Conservation (phyloP, 2,329 filamentous ascomycete species). For the Cordyceps militaris region DNA sequence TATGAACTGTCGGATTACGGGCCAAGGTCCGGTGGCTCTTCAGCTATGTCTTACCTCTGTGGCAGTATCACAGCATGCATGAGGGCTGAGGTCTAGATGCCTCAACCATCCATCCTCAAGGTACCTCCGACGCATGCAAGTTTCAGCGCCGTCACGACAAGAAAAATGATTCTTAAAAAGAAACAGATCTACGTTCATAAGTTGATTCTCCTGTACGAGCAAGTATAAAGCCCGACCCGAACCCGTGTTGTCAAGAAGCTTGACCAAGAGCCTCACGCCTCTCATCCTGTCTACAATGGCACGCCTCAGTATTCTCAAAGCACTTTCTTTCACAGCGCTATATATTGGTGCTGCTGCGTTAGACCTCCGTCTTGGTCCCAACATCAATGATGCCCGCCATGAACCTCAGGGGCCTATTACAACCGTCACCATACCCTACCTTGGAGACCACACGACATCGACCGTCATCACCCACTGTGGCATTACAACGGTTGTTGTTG, state of each 20-base stretch:
- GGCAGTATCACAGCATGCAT: background rate
- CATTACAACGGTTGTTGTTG: background rate
- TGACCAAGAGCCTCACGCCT: background rate
- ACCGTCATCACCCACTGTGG: conserved; percentile 1
- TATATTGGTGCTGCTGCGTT: background rate
- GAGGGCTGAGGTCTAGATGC: conserved; percentile 5
- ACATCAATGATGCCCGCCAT: background rate
- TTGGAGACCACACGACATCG: background rate
- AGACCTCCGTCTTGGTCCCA: background rate
- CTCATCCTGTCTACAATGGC: background rate
- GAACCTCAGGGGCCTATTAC: background rate
- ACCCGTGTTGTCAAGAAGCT: background rate
- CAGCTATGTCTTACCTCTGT: background rate
- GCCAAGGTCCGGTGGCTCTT: background rate
- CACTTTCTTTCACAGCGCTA: background rate
- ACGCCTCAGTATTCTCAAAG: background rate
- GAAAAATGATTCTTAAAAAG: background rate
- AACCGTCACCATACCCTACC: conserved; percentile 7
- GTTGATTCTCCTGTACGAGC: no score
- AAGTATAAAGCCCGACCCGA: background rate
- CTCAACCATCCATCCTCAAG: background rate
- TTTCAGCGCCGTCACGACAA: background rate
- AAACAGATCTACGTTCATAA: no score
- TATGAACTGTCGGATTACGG: background rate
- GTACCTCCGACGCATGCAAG: background rate